These are phyloP conservation scores for Punctularia strigosozonata DNA, from an alignment of 768 basidiomycete genomes.

Conservation along the genomic window DNA sequence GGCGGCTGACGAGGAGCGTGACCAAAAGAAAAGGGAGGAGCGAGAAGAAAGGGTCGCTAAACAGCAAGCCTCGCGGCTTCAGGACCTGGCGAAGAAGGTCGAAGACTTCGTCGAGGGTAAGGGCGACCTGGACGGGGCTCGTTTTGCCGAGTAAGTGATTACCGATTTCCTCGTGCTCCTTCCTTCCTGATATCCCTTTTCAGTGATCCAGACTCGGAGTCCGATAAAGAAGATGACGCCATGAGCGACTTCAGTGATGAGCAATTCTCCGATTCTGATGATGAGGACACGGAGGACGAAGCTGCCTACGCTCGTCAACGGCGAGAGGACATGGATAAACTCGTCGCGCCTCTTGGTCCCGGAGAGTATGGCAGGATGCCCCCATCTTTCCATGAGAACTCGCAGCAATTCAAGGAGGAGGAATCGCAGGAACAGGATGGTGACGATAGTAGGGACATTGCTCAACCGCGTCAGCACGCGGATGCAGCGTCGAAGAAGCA, in stretches of 20 bases:
- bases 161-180: conserved; percentile 1
- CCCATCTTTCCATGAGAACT: conserved; percentile 52
- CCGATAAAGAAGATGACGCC: conserved; percentile 7
- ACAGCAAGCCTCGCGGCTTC: conserved; percentile 59
- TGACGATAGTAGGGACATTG: too few species aligned
- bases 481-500: conserved; percentile 9
- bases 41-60: conserved; percentile 42
- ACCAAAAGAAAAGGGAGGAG: conserved; percentile 17
- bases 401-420: conserved; percentile 53
- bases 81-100: conserved; percentile 73
- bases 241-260: conserved; percentile 11
- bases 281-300: conserved; percentile 19
- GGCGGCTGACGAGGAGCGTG: conserved; percentile 39
- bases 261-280: conserved; percentile 26
- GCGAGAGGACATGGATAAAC: conserved; percentile 59
- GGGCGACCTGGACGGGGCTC: conserved; percentile 82
- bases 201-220: conserved; percentile 27
- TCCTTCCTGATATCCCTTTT: conserved; percentile 1
- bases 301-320: conserved; percentile 26
- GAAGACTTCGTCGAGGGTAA: conserved; percentile 84
- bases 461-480: conserved; percentile 1
- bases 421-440: conserved; percentile 17
- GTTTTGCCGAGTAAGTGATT: conserved; percentile 74
- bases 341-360: conserved; percentile 70
- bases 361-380: conserved; percentile 89